These are phyloP conservation scores for Solanum pinnatisectum DNA, from an alignment of 257 asterid genomes.

Conservation along the genomic window DNA sequence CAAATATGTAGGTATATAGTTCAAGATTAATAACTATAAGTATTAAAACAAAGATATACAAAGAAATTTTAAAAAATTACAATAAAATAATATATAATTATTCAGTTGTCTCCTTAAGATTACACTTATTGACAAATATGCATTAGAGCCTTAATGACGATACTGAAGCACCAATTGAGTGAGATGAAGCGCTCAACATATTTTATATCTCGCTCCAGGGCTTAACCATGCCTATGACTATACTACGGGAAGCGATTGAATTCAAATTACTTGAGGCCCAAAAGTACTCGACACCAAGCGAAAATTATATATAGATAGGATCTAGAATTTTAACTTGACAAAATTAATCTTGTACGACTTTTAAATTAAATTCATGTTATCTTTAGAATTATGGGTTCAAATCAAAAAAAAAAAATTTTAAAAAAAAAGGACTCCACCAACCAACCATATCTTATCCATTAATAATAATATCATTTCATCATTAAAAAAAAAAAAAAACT, in stretches of 20 bases:
- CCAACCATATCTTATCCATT: conserved; percentile 31
- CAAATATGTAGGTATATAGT: neutral
- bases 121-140: neutral
- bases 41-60: neutral
- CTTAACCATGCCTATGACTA: neutral
- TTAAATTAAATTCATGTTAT: neutral
- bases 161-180: neutral
- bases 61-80: neutral
- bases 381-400: neutral
- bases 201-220: neutral
- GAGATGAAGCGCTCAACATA: neutral
- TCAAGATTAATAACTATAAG: neutral
- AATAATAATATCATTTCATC: neutral
- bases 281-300: accelerated
- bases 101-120: neutral
- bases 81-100: neutral
- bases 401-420: neutral
- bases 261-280: neutral
- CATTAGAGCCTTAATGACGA: neutral
- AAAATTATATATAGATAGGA: neutral
- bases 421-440: conserved; percentile 5
- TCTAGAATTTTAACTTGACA: neutral
- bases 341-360: neutral
- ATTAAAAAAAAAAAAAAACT: too few species aligned
- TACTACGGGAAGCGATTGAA: neutral